Evolutionary conservation across 371 early-diverging fungal species (phyloP).

Genomic region (Mucor saturninus): DNA sequence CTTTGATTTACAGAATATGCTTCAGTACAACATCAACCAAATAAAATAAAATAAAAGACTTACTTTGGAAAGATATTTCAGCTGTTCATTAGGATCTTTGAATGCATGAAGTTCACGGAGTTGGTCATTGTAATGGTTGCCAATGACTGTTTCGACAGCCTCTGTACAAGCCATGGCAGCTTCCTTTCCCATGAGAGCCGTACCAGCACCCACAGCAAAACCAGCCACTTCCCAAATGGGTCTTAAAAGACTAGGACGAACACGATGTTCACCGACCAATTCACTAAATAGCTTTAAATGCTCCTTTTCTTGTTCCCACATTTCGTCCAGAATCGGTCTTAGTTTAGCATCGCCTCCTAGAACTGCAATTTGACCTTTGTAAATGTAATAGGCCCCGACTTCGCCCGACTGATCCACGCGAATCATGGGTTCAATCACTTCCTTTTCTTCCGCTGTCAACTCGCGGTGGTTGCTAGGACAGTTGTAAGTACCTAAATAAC

Average conservation of each 20-base stretch:
- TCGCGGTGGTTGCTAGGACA: constrained; percentile 2
- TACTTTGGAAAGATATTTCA: constrained; percentile 67
- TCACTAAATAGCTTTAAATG: constrained; percentile 83
- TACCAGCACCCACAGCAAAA: constrained; percentile 85
- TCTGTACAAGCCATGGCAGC: constrained; percentile 99
- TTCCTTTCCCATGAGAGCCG: constrained; percentile 90
- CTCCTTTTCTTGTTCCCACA: constrained; percentile 94
- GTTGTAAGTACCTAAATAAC: constrained; percentile 15
- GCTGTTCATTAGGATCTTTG: constrained; percentile 59
- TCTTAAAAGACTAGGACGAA: constrained; percentile 84
- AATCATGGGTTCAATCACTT: constrained; percentile 68
- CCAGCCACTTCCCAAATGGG: constrained; percentile 92
- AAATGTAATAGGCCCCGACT: constrained; percentile 94
- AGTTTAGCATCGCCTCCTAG: constrained; percentile 76
- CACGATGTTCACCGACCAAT: constrained; percentile 75
- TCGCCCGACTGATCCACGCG: constrained; percentile 98
- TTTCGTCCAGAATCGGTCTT: constrained; percentile 81
- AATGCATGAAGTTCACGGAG: constrained; percentile 73
- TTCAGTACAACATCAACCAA: not conserved
- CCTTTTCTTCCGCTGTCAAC: constrained; percentile 33
- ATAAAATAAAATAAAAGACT: not conserved
- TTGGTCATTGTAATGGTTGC: constrained; percentile 94
- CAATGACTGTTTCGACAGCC: constrained; percentile 97
- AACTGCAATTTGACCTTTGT: constrained; percentile 91
- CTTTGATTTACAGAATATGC: not conserved